Conservation (phyloP, 805 yeast genomes). For the Sungouiella thailandica region DNA sequence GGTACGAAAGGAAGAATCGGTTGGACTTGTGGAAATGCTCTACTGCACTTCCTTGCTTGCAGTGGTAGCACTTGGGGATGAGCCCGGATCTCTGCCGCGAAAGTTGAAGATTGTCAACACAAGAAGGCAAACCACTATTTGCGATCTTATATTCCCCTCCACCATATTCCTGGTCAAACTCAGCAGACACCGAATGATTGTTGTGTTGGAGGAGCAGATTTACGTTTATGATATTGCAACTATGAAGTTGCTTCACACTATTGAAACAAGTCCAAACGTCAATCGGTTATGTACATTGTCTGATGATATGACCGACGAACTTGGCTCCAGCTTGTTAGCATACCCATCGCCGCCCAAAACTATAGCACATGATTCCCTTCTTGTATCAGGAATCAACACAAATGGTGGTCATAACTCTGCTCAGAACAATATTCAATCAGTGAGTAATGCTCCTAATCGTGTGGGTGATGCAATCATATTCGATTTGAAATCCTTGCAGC, state of each 20-base stretch:
- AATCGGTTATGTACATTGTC: constrained; percentile 62
- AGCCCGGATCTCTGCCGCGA: constrained; percentile 69
- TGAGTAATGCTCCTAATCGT: constrained; percentile 37
- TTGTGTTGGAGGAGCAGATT: constrained; percentile 39
- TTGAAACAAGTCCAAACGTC: constrained; percentile 39
- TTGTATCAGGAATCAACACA: constrained; percentile 36
- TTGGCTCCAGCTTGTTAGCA: constrained; percentile 52
- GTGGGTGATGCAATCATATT: constrained; percentile 75
- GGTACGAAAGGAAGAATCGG: constrained; percentile 42
- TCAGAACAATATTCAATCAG: constrained; percentile 36
- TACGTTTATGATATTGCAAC: constrained; percentile 38
- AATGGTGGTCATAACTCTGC: constrained; percentile 38
- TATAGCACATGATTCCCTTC: constrained; percentile 37
- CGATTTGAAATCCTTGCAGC: constrained; percentile 69
- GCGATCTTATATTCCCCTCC: constrained; percentile 40
- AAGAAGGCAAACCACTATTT: constrained; percentile 49
- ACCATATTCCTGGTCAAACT: constrained; percentile 36
- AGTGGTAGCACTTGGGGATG: constrained; percentile 72
- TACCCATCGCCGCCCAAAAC: constrained; percentile 75
- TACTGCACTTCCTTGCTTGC: constrained; percentile 86
- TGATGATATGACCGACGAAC: constrained; percentile 19
- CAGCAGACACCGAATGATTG: constrained; percentile 29
- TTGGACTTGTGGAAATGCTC: constrained; percentile 81
- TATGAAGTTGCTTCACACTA: constrained; percentile 40
- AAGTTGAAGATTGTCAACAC: constrained; percentile 80